Percentiles rank a stretch among this genome's conserved stretches.
phyloP scores from a whole-genome alignment of 768 basidiomycete species.

The Gymnopilus dilepis region DNA sequence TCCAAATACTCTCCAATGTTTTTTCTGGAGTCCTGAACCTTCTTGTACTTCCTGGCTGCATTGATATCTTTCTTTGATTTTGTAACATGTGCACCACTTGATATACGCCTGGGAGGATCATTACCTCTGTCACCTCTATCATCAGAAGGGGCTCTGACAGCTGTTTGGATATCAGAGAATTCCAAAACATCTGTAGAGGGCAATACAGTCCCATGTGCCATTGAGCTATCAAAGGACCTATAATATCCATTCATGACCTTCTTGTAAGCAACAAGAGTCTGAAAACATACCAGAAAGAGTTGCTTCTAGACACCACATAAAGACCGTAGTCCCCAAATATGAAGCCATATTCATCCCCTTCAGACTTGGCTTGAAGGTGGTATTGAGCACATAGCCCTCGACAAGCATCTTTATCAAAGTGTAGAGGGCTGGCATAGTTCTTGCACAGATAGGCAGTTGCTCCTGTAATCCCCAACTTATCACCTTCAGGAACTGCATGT shows the following conservation, averaged over 20 bases:
- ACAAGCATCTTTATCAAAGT: no score
- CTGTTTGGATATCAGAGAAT: background rate
- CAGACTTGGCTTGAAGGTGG: no score
- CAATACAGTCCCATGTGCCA: background rate
- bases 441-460: no score
- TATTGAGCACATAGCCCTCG: no score
- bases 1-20: no score
- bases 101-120: background rate
- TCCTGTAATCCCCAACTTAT: background rate
- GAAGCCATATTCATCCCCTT: background rate
- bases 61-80: background rate
- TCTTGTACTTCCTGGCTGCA: background rate
- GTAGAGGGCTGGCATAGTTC: no score
- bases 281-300: background rate
- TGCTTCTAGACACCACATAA: background rate
- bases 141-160: background rate
- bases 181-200: background rate
- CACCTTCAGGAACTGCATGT: background rate
- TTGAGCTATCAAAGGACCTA: background rate
- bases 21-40: no score
- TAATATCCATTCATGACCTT: background rate
- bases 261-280: background rate
- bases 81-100: background rate
- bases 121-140: background rate
- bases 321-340: background rate